Conservation (phyloP, 306 rosid species). For the Vachellia pachyceras region DNA sequence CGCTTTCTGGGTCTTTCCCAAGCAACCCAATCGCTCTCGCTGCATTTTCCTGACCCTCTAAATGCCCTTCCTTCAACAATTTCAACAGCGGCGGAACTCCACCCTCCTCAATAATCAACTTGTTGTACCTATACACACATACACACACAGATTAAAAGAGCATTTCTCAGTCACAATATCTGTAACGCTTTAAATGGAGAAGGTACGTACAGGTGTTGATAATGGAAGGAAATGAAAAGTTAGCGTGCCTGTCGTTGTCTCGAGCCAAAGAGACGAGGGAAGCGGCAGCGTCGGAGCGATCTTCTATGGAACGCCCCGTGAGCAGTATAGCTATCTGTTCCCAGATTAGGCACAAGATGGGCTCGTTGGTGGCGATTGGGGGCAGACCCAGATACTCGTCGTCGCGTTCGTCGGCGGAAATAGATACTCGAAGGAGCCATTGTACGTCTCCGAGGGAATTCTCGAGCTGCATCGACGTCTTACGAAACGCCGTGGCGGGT, state of each 20-base stretch:
- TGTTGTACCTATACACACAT: conserved; percentile 41
- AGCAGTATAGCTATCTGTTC: conserved; percentile 58
- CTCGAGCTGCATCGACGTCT: conserved; percentile 54
- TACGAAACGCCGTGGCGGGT: conserved; percentile 56
- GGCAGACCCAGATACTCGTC: conserved; percentile 63
- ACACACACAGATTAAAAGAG: not conserved
- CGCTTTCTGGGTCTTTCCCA: conserved; percentile 64
- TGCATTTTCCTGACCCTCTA: conserved; percentile 65
- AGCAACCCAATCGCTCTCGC: conserved; percentile 59
- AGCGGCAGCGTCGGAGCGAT: conserved; percentile 64
- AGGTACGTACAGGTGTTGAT: not conserved
- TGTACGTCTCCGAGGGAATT: conserved; percentile 66
- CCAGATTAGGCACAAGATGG: conserved; percentile 62
- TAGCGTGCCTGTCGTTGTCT: conserved; percentile 59
- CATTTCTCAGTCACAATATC: not conserved
- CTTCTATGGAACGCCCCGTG: conserved; percentile 46
- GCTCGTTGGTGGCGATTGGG: conserved; percentile 68
- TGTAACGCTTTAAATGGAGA: not conserved
- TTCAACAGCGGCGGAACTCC: conserved; percentile 59
- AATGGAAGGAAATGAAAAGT: not conserved
- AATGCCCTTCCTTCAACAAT: conserved; percentile 57
- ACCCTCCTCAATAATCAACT: conserved; percentile 65
- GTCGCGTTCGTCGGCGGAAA: conserved; percentile 53
- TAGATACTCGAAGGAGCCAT: conserved; percentile 68
- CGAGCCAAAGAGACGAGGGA: conserved; percentile 61